Evolutionary conservation across 2,329 filamentous ascomycete species (phyloP), one percentile per base, ranked within the genome.

Genomic region (Coniochaeta pulveracea): DNA sequence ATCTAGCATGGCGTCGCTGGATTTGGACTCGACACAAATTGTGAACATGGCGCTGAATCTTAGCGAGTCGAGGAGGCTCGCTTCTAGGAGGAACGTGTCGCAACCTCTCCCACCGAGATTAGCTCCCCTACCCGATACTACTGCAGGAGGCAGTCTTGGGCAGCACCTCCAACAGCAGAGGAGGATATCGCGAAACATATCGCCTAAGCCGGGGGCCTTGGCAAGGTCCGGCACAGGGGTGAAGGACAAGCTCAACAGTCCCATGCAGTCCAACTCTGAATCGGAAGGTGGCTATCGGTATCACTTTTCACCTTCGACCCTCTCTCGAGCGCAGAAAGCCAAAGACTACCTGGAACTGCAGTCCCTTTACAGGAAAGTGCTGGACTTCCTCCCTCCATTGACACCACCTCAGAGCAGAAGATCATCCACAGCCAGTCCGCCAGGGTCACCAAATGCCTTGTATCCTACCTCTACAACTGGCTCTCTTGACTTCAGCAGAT

Each of bases 11-110:
- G 34, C 40, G 4, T 40, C 54, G 5, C 51, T 82, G 14, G 76
- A 85, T 46, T 68, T 81, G 38, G 88, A 95, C 48, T 81, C 88
- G 6, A 75, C 80, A 4, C 84, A 94, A 54, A 93, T 96, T 42
- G 85, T 96, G 26, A 86, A 86, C 48, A 83, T 96, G 72, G 89
- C 89, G 2, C 59, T 96, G 45, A 91, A 80, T 42, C 58, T 96
- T 32, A 93, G 83, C 60, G 85, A 95, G 55, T 84, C 80, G 48
- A 74, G 76, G 42, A 74, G 75, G 49, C 68, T 67, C 57, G 82
- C 64, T 40, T 74, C 60, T 54, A 72, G 63, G 55, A 69, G 61
- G 55, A 76, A 51, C 53, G 68, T 56, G 43, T 72, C 48, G 35
- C 73, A 50, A 49, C 69, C 54, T 35, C 61, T 60, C 22, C 72